A percentile compares a stretch with the other conserved stretches of the same genome.
Conservation (phyloP, 2,329 filamentous ascomycete genomes). For the Monilinia polystroma region DNA sequence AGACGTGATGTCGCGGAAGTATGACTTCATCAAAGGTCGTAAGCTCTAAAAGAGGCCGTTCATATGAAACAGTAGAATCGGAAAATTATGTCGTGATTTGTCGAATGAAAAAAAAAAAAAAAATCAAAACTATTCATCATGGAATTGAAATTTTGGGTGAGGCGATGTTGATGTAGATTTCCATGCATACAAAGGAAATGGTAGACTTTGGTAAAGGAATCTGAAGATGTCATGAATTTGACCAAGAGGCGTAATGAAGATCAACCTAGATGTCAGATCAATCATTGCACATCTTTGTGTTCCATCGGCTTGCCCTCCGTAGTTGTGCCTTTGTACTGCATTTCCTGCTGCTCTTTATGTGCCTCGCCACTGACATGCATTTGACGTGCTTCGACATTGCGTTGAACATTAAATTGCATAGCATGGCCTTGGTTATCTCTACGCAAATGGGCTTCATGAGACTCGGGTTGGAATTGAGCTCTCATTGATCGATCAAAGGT, state of each 20-base stretch:
- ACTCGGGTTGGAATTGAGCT: slow-evolving; percentile 4
- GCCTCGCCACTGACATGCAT: slow-evolving; percentile 7
- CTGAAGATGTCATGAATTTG: not conserved
- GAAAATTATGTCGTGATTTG: not conserved
- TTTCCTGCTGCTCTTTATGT: slow-evolving; percentile 13
- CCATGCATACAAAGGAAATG: not conserved
- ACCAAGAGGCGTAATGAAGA: not conserved
- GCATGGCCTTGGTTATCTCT: slow-evolving; percentile 2
- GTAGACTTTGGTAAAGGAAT: not conserved
- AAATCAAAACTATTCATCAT: not conserved
- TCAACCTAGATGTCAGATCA: slow-evolving; percentile 4
- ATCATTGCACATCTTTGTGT: not conserved
- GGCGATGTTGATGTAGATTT: not conserved
- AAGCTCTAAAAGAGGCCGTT: slow-evolving; percentile 10
- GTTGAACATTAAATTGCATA: not conserved
- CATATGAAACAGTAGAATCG: not conserved
- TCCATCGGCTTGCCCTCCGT: not conserved
- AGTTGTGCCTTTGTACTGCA: slow-evolving; percentile 17
- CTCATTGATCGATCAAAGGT: slow-evolving; percentile 5
- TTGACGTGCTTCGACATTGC: slow-evolving; percentile 5
- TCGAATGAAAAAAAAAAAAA: not conserved
- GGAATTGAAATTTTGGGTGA: not conserved
- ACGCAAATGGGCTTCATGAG: slow-evolving; percentile 1
- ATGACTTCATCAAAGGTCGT: slow-evolving; percentile 14
- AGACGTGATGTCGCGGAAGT: not conserved